Base-by-base conservation (phyloP, 305 asterid genomes). In the Plantago lanceolata region DNA sequence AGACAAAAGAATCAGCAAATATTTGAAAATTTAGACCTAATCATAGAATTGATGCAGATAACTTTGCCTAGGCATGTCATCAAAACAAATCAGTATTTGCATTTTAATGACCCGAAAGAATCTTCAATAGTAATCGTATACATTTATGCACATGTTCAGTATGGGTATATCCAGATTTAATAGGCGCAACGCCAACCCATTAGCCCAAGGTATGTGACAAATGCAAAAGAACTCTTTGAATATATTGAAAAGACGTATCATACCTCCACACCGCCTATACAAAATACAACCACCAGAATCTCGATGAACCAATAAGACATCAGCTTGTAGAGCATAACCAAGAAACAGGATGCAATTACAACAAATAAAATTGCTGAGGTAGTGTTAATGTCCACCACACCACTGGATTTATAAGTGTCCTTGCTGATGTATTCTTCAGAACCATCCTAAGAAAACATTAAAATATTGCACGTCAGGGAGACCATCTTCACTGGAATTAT, bases 211-310 rank as follows among this genome's bases (percentile, higher is more conserved):
- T 5, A 6, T 51, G 28, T 17, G 44, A 49, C 45, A 59, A 50
- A 21, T 19, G 47, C 20, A 16, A 64, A 60, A 11, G 40, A 33
- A 33, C 40, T 33, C 8, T 7, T 33, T 33, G 7, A 5, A 33
- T 33, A 33, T 33, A 33, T 8, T 6, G 49, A 3, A 61, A 7
- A 35, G 5, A 44, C 60, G 44, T 35, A 64, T 67, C 77, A 64
- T 83, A 91, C 99, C 96, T 94, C 97, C 24, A 82, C 75, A 20
- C 97, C 99, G 33, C 97, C 99, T 8, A 94, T 82, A 84, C 88
- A 81, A 49, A 94, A 94, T 18, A 94, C 90, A 67, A 90, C 95
- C 74, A 94, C 99, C 37, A 94, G 85, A 73, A 94, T 79, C 82
- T 86, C 95, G 26, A 94, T 88, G 79, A 94, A 90, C 88, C 81